Evolutionary conservation across 2,329 filamentous ascomycete species (phyloP), one percentile per base, ranked within the genome.

Genomic region (Coniochaeta hoffmannii): DNA sequence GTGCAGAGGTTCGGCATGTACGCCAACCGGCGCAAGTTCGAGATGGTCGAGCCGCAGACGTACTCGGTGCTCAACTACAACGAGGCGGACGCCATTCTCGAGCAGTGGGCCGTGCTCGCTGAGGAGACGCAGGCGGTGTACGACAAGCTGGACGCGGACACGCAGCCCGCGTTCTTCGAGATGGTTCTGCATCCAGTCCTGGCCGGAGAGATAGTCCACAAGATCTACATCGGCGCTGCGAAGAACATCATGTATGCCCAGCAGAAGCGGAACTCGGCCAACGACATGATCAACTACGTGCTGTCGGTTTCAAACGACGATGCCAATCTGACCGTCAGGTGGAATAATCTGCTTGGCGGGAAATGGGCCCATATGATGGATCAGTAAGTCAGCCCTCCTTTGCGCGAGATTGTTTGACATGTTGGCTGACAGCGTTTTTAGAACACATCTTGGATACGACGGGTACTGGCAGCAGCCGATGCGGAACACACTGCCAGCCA

Each of bases 381-480:
- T 59, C 83, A 81, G 71, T 74, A 61, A 65, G 69, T 63, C 17
- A 44, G 12, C 12, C 4, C 10, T 53, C 1, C 6, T 6, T 28
- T 49, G 12, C 3, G 9, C 17, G 0, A 9, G 2, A 11, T 11
- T 12, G 19, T 11, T n/a, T 19, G 14, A 38, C 53, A 61, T 56
- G n/a, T 44, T 15, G 8, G 36, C 26, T 50, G 22, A 53, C 56
- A 44, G 5, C 31, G 10, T 2, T 34, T 5, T 34, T 71, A 70
- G 81, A 71, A 80, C 77, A 0, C 80, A 82, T 60, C 67, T 82
- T 9, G 78, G 78, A 19, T 82, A 78, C 50, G 71, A 79, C 53
- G 75, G 73, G 50, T 76, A 76, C 66, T 81, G 85, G 85, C 86
- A 89, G 68, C 86, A 89, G 65, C 85, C 87, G 1, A 88, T 88